Base-by-base conservation (phyloP, 2,329 filamentous ascomycete species). In the Claviceps arundinis region DNA sequence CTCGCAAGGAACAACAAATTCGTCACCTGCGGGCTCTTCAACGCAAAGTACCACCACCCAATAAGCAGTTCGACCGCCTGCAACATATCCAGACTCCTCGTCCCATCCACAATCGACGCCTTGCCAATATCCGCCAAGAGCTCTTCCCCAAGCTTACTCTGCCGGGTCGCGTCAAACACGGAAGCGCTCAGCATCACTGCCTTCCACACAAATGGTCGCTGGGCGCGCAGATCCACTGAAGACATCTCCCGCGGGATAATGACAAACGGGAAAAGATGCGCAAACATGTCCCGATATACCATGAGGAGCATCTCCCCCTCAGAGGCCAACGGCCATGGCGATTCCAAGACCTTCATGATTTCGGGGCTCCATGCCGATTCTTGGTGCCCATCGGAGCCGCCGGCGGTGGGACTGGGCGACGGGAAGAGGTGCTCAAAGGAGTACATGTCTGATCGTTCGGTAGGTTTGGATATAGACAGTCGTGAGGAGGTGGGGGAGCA, bases 1-100 rank as follows among this genome's bases (percentile, higher is more conserved):
- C 74, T 63, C 5, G 71, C 67, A 48, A 78, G 62, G 55, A 73
- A 76, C 2, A 77, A 61, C 4, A 77, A 52, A 50, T 76, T 76
- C 0, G 69, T 74, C 40, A 76, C 62, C 58, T 76, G 73, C 47
- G 73, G 71, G 56, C 71, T 74, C 58, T 72, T 74, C 47, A 76
- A 61, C 40, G 68, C 72, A 58, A 72, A 72, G 54, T 75, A 70
- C 52, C 69, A 73, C 74, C 74, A 77, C 8, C 68, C 66, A 19
- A 76, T 59, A 14, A 75, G 51, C 14, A 77, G 56, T 59, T 72
- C 65, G 50, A 77, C 53, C 1, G 66, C 71, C 56, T 76, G 73
- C 16, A 77, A 62, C 34, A 77, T 57, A 53, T 77, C 75, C 4
- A 77, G 56, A 26, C 63, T 70, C 58, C 69, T 72, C 30, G 62